Evolutionary conservation across 345 rosid genomes (phyloP).

Genomic region (Anacardium occidentale): DNA sequence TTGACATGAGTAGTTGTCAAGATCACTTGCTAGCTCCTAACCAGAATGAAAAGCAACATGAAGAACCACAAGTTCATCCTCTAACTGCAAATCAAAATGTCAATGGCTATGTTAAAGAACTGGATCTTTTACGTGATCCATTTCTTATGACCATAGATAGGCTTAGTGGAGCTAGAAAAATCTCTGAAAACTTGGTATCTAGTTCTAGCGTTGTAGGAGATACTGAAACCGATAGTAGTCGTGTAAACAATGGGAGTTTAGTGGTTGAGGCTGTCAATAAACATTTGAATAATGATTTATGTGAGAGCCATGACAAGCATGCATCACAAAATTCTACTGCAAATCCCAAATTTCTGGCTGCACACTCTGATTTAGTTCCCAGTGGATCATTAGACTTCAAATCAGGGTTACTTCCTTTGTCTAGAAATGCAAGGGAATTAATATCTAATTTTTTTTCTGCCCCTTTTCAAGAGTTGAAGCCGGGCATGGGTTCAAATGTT

Average conservation of each 20-base stretch:
- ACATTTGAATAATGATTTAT: conserved; percentile 23
- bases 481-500: conserved; percentile 45
- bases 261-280: conserved; percentile 31
- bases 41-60: conserved; percentile 29
- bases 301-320: conserved; percentile 34
- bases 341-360: conserved; percentile 40
- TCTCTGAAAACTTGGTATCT: conserved; percentile 32
- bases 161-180: conserved; percentile 41
- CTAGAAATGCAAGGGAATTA: conserved; percentile 38
- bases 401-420: conserved; percentile 28
- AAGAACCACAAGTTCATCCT: conserved; percentile 25
- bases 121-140: conserved; percentile 52
- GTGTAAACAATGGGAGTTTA: conserved; percentile 28
- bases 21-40: conserved; percentile 31
- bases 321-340: conserved; percentile 31
- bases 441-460: conserved; percentile 34
- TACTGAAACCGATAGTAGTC: conserved; percentile 27
- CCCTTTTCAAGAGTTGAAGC: conserved; percentile 45
- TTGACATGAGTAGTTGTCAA: conserved; percentile 12
- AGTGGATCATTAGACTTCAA: conserved; percentile 30
- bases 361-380: conserved; percentile 30
- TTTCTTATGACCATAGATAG: conserved; percentile 58
- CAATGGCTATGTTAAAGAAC: conserved; percentile 25
- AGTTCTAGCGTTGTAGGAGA: conserved; percentile 24
- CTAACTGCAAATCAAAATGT: conserved; percentile 22